phyloP scores from a whole-genome alignment of 2,329 filamentous ascomycete species.

The Sordariomycetes sp. region DNA sequence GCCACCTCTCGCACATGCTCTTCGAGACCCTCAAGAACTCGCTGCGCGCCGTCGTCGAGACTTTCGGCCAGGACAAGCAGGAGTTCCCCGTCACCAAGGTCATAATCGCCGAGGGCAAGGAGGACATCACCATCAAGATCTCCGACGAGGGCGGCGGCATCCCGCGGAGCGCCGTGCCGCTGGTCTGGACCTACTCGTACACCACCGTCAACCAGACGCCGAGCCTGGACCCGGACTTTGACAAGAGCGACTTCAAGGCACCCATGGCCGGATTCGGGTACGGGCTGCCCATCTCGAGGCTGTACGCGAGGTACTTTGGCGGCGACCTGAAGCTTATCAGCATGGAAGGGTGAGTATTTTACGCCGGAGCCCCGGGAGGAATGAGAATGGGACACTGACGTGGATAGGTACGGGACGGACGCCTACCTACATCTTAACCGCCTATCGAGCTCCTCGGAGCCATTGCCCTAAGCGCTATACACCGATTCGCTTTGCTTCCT shows the following conservation, averaged over 20 bases:
- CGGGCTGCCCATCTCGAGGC: slow-evolving; percentile 80
- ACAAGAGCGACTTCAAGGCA: slow-evolving; percentile 98
- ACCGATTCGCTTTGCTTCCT: background rate
- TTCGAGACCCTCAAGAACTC: slow-evolving; percentile 99
- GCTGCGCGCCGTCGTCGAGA: slow-evolving; percentile 89
- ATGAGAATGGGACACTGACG: background rate
- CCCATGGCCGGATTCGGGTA: slow-evolving; percentile 99
- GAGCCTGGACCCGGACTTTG: slow-evolving; percentile 90
- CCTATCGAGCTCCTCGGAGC: slow-evolving; percentile 89
- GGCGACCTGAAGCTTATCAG: slow-evolving; percentile 96
- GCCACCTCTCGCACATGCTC: slow-evolving; percentile 98
- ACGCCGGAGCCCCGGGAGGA: background rate
- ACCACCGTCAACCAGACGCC: slow-evolving; percentile 96
- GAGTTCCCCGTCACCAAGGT: slow-evolving; percentile 96
- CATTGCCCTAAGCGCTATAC: slow-evolving; percentile 61
- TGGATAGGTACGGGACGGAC: slow-evolving; percentile 83
- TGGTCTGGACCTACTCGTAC: slow-evolving; percentile 99
- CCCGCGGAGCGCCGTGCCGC: slow-evolving; percentile 79
- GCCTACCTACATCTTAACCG: slow-evolving; percentile 97
- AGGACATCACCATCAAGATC: slow-evolving; percentile 98
- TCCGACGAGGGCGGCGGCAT: slow-evolving; percentile 96
- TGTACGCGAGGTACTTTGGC: slow-evolving; percentile 96
- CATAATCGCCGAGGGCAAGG: slow-evolving; percentile 92
- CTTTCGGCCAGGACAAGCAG: slow-evolving; percentile 87
- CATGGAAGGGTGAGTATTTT: slow-evolving; percentile 87